Evolutionary conservation across 2,329 filamentous ascomycete genomes (phyloP), one percentile per base, ranked within the genome.

Genomic region (Zasmidium angulare): DNA sequence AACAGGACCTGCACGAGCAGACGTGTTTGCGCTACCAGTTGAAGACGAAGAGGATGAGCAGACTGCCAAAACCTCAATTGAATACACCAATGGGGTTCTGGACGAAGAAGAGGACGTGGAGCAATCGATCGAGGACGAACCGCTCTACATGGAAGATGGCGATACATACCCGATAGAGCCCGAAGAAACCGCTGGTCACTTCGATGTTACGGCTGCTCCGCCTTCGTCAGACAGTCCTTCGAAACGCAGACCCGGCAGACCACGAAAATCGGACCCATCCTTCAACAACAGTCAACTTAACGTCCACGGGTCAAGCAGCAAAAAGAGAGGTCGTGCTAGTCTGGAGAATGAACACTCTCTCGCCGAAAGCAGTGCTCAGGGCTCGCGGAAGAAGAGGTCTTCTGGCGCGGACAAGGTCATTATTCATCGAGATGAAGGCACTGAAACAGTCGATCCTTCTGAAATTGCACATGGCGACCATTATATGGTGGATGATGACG

Each of bases 21-120:
- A 69, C 55, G 57, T 62, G 3, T 71, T 69, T 49, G 63, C 63
- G 26, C 61, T 62, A 11, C 64, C 62, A n/a, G 63, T 64, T 11
- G 61, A 66, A 9, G 61, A 66, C 6, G 63, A 59, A 9, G 61
- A 67, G 10, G 61, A 66, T 7, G 63, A 59, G 12, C 60, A 58
- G 21, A 57, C 54, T 21, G 58, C 61, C 11, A 51, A 62, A 14
- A 59, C 64, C 24, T 62, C 59, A 2, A 57, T 62, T 54, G 63
- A 66, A 21, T 55, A 61, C 46, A 56, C 58, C 9, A 64, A 63
- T 21, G 59, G 51, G 29, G 29, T 58, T 19, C 21, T 58, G 12
- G 63, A 58, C 14, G 36, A 43, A 46, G 50, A 52, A n/a, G 64
- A 62, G 20, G 57, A 58, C 11, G 60, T 63, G 23, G 63, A 66